phyloP scores from a whole-genome alignment of 495 filamentous ascomycete genomes.

The Penicillium cosmopolitanum region DNA sequence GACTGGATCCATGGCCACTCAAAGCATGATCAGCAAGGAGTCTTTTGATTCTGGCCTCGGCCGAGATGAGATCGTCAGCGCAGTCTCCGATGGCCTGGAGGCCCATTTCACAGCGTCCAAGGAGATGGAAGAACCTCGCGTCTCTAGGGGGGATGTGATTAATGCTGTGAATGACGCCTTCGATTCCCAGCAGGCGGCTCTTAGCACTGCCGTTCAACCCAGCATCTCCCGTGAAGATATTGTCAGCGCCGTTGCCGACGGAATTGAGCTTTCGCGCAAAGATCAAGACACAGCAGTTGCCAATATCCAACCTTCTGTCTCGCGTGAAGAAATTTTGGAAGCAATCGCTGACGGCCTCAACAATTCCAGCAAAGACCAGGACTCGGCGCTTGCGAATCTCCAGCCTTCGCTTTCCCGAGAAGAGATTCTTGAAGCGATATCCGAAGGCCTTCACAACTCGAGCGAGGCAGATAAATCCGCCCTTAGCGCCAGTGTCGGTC shows the following conservation, averaged over 20 bases:
- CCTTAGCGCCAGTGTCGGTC: conserved; percentile 27
- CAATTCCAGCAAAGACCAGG: background rate
- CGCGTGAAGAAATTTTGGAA: conserved; percentile 47
- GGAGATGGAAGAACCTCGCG: conserved; percentile 39
- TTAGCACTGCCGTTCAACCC: conserved; percentile 17
- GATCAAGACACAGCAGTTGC: conserved; percentile 31
- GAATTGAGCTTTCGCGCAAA: conserved; percentile 36
- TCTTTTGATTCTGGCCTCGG: conserved; percentile 51
- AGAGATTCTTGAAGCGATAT: conserved; percentile 53
- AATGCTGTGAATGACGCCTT: conserved; percentile 62
- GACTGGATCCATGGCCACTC: conserved; percentile 42
- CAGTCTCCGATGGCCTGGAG: conserved; percentile 46
- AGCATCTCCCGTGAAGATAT: conserved; percentile 46
- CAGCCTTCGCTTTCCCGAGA: conserved; percentile 47
- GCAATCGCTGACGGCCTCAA: conserved; percentile 53
- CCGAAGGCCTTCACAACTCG: conserved; percentile 26
- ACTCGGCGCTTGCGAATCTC: background rate
- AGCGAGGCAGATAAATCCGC: conserved; percentile 21
- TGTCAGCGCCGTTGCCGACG: conserved; percentile 56
- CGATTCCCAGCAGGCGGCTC: conserved; percentile 44
- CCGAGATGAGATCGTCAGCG: conserved; percentile 50
- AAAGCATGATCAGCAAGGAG: conserved; percentile 52
- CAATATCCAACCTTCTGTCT: conserved; percentile 14
- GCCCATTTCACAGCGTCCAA: conserved; percentile 45
- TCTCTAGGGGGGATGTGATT: conserved; percentile 53